These are phyloP conservation scores for Caloboletus inedulis DNA, from an alignment of 1,284 basidiomycete genomes.

Conservation along the genomic window DNA sequence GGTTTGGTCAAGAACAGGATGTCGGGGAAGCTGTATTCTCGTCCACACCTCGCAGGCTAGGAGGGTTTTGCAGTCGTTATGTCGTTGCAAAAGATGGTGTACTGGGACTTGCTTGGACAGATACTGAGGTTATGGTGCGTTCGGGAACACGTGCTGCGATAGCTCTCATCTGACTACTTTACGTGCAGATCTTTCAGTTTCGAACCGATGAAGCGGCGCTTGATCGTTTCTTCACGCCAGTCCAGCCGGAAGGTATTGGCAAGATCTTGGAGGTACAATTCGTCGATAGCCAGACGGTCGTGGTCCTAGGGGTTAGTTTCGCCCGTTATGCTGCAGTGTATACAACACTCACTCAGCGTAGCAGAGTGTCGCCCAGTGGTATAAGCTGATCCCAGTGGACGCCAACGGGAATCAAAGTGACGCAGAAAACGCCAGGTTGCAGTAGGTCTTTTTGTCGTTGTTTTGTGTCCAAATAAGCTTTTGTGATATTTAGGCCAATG, in stretches of 20 bases:
- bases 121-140: slow-evolving; percentile 29
- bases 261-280: slow-evolving; percentile 24
- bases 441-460: slow-evolving; percentile 16
- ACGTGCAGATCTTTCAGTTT: slow-evolving; percentile 24
- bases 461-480: slow-evolving; percentile 3
- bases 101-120: slow-evolving; percentile 28
- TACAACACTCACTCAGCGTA: slow-evolving; percentile 9
- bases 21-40: slow-evolving; percentile 19
- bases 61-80: slow-evolving; percentile 24
- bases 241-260: slow-evolving; percentile 21
- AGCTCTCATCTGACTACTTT: background rate
- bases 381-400: slow-evolving; percentile 19
- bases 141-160: background rate
- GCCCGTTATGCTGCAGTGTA: background rate
- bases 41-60: slow-evolving; percentile 10
- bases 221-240: slow-evolving; percentile 2
- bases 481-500: slow-evolving; percentile 12
- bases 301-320: slow-evolving; percentile 28
- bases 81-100: slow-evolving; percentile 22
- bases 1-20: slow-evolving; percentile 27
- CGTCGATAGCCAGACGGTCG: slow-evolving; percentile 23
- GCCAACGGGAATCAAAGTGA: slow-evolving; percentile 10
- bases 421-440: slow-evolving; percentile 15
- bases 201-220: slow-evolving; percentile 1
- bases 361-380: slow-evolving; percentile 23